phyloP scores from a whole-genome alignment of 805 yeast species.

The Sugiyamaella mastotermitis region DNA sequence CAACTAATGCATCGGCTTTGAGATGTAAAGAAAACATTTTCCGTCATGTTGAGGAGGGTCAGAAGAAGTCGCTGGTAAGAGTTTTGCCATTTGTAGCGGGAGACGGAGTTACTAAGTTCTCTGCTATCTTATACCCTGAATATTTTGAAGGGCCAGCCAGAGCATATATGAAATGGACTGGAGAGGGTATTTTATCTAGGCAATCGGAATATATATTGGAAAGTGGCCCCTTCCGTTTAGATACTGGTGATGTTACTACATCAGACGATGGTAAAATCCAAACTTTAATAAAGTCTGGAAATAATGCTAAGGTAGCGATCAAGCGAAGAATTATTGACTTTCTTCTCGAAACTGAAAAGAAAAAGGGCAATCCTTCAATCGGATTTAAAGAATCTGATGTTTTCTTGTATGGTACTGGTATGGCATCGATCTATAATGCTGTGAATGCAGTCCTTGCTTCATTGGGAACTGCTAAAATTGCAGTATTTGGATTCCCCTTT shows the following conservation, averaged over 20 bases:
- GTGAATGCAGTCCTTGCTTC: conserved; percentile 40
- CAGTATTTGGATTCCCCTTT: conserved; percentile 94
- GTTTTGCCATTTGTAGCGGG: neutral
- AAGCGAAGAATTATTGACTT: too few relatives aligned
- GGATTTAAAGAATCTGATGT: conserved; percentile 52
- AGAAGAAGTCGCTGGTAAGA: neutral
- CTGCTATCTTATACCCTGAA: neutral
- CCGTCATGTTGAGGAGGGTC: neutral
- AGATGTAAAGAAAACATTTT: conserved; percentile 1
- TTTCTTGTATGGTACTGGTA: conserved; percentile 80
- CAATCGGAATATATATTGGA: neutral
- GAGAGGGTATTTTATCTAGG: neutral
- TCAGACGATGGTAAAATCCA: too few relatives aligned
- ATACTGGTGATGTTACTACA: neutral
- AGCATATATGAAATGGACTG: neutral
- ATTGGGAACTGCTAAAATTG: conserved; percentile 48
- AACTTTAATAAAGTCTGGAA: too few relatives aligned
- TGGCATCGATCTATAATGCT: conserved; percentile 84
- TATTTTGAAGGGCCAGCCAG: neutral
- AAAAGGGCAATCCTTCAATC: too few relatives aligned
- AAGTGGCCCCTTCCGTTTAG: neutral
- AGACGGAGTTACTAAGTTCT: neutral
- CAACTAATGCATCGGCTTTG: neutral
- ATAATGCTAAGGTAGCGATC: too few relatives aligned
- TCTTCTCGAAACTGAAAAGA: too few relatives aligned